These are phyloP conservation scores for Cutaneotrichosporon sp. DNA, from an alignment of 1,284 basidiomycete genomes.

Conservation along the genomic window DNA sequence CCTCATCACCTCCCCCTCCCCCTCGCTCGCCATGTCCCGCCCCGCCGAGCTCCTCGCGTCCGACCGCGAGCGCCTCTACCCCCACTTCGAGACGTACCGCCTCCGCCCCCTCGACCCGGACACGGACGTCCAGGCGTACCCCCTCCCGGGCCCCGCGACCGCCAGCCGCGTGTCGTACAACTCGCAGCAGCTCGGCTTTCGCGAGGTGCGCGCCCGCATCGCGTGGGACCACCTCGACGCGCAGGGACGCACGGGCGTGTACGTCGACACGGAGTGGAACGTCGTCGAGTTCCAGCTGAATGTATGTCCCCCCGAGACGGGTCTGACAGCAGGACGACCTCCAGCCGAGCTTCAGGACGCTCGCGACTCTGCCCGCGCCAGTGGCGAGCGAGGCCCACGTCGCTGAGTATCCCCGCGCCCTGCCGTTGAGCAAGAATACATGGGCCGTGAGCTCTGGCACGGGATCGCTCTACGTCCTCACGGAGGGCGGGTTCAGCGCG, in stretches of 20 bases:
- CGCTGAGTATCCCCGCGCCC: slow-evolving; percentile 75
- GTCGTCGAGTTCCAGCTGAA: slow-evolving; percentile 65
- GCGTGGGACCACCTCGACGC: slow-evolving; percentile 77
- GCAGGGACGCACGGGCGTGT: slow-evolving; percentile 58
- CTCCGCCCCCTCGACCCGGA: slow-evolving; percentile 41
- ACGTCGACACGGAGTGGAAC: slow-evolving; percentile 68
- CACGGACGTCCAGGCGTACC: slow-evolving; percentile 27
- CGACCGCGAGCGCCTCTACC: slow-evolving; percentile 34
- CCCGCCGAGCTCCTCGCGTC: slow-evolving; percentile 34
- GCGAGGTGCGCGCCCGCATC: slow-evolving; percentile 77
- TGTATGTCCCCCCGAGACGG: too few relatives aligned
- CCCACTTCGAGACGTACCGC: slow-evolving; percentile 50
- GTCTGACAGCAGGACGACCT: slow-evolving; percentile 57
- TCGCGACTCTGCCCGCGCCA: slow-evolving; percentile 64
- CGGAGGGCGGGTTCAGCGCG: slow-evolving; percentile 54
- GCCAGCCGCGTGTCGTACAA: slow-evolving; percentile 40
- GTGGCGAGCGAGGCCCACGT: slow-evolving; percentile 50
- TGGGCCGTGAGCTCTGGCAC: slow-evolving; percentile 72
- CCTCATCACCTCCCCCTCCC: too few relatives aligned
- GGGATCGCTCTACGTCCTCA: slow-evolving; percentile 65
- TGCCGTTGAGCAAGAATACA: slow-evolving; percentile 59
- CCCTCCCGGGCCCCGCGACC: slow-evolving; percentile 40
- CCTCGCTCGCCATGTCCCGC: slow-evolving; percentile 23
- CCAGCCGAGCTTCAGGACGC: slow-evolving; percentile 60
- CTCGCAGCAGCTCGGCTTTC: slow-evolving; percentile 41